phyloP scores from a whole-genome alignment of 305 asterid species.

The Solanum hybrid region DNA sequence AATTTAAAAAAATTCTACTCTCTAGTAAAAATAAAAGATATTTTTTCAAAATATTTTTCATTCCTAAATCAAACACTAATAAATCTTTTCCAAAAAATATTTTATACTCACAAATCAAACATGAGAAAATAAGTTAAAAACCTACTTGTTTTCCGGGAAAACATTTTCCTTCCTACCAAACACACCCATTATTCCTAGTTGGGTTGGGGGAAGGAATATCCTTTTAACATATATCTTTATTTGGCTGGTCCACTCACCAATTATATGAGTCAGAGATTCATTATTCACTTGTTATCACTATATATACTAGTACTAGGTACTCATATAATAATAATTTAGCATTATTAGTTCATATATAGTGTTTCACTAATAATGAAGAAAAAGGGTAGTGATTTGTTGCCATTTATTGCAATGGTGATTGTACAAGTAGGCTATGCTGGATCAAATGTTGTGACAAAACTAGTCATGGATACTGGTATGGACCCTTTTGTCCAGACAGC shows the following conservation, averaged over 20 bases:
- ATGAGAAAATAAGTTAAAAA: no score
- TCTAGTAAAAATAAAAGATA: no score
- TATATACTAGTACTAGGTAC: neutral
- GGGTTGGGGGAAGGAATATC: neutral
- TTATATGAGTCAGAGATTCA: neutral
- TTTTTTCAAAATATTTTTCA: no score
- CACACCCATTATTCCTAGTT: neutral
- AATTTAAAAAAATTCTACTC: no score
- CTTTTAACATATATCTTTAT: neutral
- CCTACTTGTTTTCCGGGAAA: no score
- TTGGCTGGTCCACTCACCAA: neutral
- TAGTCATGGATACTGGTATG: constrained; percentile 92
- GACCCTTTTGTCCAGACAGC: constrained; percentile 79
- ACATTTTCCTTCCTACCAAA: no score
- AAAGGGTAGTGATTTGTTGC: constrained; percentile 18
- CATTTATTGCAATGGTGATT: constrained; percentile 51
- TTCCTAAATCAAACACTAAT: no score
- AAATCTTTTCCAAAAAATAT: no score
- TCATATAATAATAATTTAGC: neutral
- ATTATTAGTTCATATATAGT: neutral
- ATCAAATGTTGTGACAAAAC: constrained; percentile 61
- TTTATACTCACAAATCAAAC: no score
- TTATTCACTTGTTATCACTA: neutral
- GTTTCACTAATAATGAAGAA: neutral
- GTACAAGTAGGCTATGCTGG: constrained; percentile 83